Base-by-base conservation (phyloP, 805 yeast species). In the Kodamaea nitidulidarum region DNA sequence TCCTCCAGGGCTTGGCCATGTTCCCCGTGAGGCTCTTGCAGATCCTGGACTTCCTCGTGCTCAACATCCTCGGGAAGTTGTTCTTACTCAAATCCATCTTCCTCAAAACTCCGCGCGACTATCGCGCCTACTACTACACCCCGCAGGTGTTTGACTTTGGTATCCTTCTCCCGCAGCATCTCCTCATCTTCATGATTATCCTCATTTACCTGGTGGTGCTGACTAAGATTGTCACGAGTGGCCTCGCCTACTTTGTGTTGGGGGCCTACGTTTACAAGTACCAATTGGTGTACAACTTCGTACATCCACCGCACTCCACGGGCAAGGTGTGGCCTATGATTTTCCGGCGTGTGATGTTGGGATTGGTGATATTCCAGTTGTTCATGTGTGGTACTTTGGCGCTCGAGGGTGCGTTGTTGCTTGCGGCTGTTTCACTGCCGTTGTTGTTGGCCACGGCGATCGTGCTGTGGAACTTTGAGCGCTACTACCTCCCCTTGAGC, bases 1-100 rank as follows among this genome's bases (percentile, higher is more conserved):
- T 84, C 15, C 70, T 84, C 41, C 93, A 84, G 56, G 93, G 88
- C 0, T 50, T 78, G 37, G 78, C 79, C 1, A 75, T 78, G 80
- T 75, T 77, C 48, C 82, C 82, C 3, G 73, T 76, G 31, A 69
- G 75, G 39, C 60, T 77, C 30, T 59, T 77, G 10, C 83, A 78
- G 52, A 58, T 73, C 29, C 79, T 81, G 14, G 82, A 78, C 52
- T 61, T 78, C 25, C 62, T 69, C 4, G 49, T 71, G 16, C 51
- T 76, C 11, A 71, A 73, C 60, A 49, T 65, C 17, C 38, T 67
- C 11, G 65, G 67, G 12, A 63, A 56, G 44, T 43, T 63, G 15
- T 61, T 64, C 36, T 65, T 73, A 49, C 59, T 58, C 52, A 70
- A 56, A 40, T 67, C 44, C 26, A 60, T 58, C 43, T 62, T 65